Evolutionary conservation across 2,329 filamentous ascomycete species (phyloP).

Genomic region (Aureobasidium leucospermi): DNA sequence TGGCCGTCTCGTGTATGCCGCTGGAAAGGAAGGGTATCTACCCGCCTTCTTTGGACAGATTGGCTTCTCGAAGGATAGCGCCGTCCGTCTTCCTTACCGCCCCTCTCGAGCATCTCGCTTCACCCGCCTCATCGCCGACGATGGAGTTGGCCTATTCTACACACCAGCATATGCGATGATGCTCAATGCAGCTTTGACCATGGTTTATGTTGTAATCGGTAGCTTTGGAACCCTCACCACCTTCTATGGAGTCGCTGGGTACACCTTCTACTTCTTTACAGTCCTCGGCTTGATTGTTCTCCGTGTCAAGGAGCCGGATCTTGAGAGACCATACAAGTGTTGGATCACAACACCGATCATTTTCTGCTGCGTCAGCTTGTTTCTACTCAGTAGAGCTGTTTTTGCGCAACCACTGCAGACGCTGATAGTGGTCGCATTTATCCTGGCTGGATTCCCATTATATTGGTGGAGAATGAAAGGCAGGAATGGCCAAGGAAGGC

Average conservation of each 20-base stretch:
- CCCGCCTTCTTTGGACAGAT: constrained; percentile 76
- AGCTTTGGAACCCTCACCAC: constrained; percentile 89
- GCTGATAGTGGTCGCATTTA: constrained; percentile 75
- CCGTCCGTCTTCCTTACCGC: constrained; percentile 31
- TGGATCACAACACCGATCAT: constrained; percentile 98
- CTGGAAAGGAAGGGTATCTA: constrained; percentile 91
- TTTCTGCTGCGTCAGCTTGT: constrained; percentile 95
- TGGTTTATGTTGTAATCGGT: constrained; percentile 73
- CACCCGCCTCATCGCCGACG: constrained; percentile 63
- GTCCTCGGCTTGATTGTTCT: constrained; percentile 90
- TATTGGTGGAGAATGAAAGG: constrained; percentile 81
- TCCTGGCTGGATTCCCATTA: constrained; percentile 73
- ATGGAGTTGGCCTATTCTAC: constrained; percentile 69
- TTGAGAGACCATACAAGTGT: constrained; percentile 87
- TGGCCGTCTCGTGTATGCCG: constrained; percentile 84
- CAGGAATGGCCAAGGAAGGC: constrained; percentile 32
- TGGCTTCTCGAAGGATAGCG: constrained; percentile 51
- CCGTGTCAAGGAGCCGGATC: constrained; percentile 73
- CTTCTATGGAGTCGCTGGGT: constrained; percentile 95
- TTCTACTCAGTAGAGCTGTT: constrained; percentile 78
- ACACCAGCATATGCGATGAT: constrained; percentile 89
- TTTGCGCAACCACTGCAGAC: constrained; percentile 90
- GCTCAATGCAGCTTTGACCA: constrained; percentile 69
- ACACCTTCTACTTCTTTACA: constrained; percentile 94
- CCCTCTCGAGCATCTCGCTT: constrained; percentile 47